Percentiles rank a stretch among this genome's conserved stretches.
phyloP scores from a whole-genome alignment of 106 monocot genomes.

The Ottelia alismoides region DNA sequence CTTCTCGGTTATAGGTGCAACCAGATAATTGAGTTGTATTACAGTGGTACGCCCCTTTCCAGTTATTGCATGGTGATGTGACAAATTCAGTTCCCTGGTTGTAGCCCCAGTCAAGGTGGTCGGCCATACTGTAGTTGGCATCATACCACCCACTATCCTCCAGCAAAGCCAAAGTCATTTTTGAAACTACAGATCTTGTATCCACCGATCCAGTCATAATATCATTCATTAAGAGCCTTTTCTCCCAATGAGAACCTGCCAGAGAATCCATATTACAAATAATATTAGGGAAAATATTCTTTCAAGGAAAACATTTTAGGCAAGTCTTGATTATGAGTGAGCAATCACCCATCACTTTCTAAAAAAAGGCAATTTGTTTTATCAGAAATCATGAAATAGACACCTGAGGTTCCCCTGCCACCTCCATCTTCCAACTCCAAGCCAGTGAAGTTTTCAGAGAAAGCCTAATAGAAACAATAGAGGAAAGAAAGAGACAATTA shows the following conservation, averaged over 20 bases:
- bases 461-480: slow-evolving; percentile 49
- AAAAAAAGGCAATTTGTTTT: too few relatives aligned
- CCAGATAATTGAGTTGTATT: slow-evolving; percentile 90
- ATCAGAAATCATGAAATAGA: too few relatives aligned
- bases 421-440: slow-evolving; percentile 99
- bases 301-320: too few relatives aligned
- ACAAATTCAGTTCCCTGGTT: slow-evolving; percentile 98
- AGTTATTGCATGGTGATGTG: slow-evolving; percentile 64
- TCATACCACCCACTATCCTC: slow-evolving; percentile 99
- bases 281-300: too few relatives aligned
- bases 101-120: slow-evolving; percentile 82
- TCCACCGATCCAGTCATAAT: slow-evolving; percentile 99
- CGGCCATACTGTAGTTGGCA: slow-evolving; percentile 97
- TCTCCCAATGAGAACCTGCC: slow-evolving; percentile 99
- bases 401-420: slow-evolving; percentile 95
- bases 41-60: slow-evolving; percentile 94
- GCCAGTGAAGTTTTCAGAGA: slow-evolving; percentile 91
- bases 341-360: too few relatives aligned
- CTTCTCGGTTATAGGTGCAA: slow-evolving; percentile 97
- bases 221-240: slow-evolving; percentile 97
- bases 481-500: slow-evolving; percentile 1
- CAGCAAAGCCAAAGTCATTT: slow-evolving; percentile 94
- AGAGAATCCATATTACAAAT: too few relatives aligned
- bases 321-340: too few relatives aligned
- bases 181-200: slow-evolving; percentile 94